Evolutionary conservation across 352 stramenopile genomes (phyloP), one percentile per base, ranked within the genome.

Genomic region (Phytophthora vignae): DNA sequence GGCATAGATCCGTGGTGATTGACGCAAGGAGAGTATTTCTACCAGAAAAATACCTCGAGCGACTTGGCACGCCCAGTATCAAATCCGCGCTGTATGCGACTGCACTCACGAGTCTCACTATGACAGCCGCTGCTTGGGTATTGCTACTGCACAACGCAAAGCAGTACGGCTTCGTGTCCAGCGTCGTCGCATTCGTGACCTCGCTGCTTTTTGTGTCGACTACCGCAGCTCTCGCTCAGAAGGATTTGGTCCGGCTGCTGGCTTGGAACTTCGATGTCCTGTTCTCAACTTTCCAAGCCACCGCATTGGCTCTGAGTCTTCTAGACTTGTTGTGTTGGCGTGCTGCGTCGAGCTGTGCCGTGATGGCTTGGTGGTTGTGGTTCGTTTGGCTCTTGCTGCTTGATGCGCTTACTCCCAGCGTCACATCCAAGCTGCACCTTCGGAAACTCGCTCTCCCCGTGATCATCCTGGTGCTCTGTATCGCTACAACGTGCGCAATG

Each of bases 311-410:
- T 1, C 27, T 77, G 12, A 75, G 77, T 14, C 52, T 85, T 14
- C 70, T 68, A 14, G 77, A 75, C 54, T 33, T 82, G 50, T 55
- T 72, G 22, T n/a, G 52, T 1, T 88, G 81, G 78, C 68, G 81
- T 33, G n/a, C 50, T 17, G 60, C 74, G 11, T 71, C 19, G 12
- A 58, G 65, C 25, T 40, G 84, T 50, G 75, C 69, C 17, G 31
- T 86, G 25, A 10, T 79, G 8, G 64, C 77, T 14, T 86, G 78
- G 76, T 59, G 54, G 60, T 22, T 83, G n/a, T 86, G 81, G 78
- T 82, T 84, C 36, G 71, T 83, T 53, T 85, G 66, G 63, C 1
- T 82, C 4, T 64, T 88, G 11, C 49, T 70, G 11, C 42, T 85
- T 7, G 81, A 87, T 54, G 78, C 78, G 25, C 56, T 87, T 19